Conservation (phyloP, 2,329 filamentous ascomycete genomes). For the Aspergillus intermedius region DNA sequence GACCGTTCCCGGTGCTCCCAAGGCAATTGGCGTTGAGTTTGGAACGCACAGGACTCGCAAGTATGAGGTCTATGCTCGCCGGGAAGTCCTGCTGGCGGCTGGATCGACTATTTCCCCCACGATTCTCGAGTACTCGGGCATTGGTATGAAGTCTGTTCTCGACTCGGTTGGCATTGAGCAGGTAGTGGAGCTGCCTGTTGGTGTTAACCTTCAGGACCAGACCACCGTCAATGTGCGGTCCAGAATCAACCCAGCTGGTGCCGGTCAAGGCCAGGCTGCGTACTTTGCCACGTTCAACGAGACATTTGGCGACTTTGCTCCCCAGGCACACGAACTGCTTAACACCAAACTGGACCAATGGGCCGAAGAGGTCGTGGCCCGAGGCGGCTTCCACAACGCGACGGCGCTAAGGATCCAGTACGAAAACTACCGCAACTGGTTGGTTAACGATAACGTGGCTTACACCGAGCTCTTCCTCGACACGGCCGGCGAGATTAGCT, state of each 20-base stretch:
- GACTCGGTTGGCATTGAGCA: conserved; percentile 12
- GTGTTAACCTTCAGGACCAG: conserved; percentile 25
- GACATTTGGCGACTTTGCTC: conserved; percentile 15
- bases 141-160: conserved; percentile 16
- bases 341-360: conserved; percentile 21
- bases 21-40: conserved; percentile 21
- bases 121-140: conserved; percentile 24
- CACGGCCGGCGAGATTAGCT: conserved; percentile 15
- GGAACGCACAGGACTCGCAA: conserved; percentile 15
- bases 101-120: conserved; percentile 21
- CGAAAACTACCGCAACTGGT: conserved; percentile 21
- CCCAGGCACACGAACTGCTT: conserved; percentile 12
- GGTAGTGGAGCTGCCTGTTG: conserved; percentile 21
- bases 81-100: conserved; percentile 23
- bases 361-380: conserved; percentile 19
- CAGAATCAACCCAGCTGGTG: conserved; percentile 4
- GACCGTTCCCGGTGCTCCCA: not conserved
- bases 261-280: conserved; percentile 19
- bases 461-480: conserved; percentile 24
- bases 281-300: conserved; percentile 25
- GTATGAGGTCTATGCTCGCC: conserved; percentile 16
- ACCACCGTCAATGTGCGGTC: conserved; percentile 18
- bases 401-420: conserved; percentile 20
- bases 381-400: conserved; percentile 20
- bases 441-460: conserved; percentile 20